Evolutionary conservation across 2,329 filamentous ascomycete species (phyloP).

Genomic region (Monosporascus sp.): DNA sequence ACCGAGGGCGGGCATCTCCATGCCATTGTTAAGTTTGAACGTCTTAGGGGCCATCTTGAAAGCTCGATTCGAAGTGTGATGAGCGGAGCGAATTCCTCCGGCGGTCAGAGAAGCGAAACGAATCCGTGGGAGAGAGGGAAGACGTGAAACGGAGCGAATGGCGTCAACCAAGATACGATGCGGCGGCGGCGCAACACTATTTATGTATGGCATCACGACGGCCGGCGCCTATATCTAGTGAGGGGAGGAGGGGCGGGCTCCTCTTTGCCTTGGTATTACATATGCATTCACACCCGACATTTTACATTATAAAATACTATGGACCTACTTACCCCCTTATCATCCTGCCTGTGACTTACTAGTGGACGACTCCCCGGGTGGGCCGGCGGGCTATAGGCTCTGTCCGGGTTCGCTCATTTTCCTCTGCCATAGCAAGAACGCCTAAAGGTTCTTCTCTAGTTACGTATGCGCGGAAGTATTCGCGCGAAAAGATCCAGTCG

Average conservation of each 20-base stretch:
- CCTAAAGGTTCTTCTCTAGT: background rate
- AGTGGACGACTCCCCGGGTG: background rate
- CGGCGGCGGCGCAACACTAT: background rate
- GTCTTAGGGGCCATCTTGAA: slow-evolving; percentile 47
- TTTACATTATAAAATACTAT: background rate
- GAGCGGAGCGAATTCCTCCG: background rate
- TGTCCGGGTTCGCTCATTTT: background rate
- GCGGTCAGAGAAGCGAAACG: background rate
- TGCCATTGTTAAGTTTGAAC: slow-evolving; percentile 61
- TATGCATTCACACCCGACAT: background rate
- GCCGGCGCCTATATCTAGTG: background rate
- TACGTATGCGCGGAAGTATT: background rate
- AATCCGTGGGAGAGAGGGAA: background rate
- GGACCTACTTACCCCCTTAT: background rate
- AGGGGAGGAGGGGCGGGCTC: background rate
- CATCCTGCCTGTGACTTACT: background rate
- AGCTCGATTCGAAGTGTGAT: background rate
- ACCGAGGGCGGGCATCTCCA: slow-evolving; percentile 57
- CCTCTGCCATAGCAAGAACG: no score
- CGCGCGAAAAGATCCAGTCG: background rate
- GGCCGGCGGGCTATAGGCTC: background rate
- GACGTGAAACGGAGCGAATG: background rate
- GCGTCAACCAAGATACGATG: background rate
- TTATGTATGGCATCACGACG: background rate
- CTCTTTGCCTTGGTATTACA: background rate